phyloP scores from a whole-genome alignment of 495 filamentous ascomycete species.

The Aspergillus nanangensis region DNA sequence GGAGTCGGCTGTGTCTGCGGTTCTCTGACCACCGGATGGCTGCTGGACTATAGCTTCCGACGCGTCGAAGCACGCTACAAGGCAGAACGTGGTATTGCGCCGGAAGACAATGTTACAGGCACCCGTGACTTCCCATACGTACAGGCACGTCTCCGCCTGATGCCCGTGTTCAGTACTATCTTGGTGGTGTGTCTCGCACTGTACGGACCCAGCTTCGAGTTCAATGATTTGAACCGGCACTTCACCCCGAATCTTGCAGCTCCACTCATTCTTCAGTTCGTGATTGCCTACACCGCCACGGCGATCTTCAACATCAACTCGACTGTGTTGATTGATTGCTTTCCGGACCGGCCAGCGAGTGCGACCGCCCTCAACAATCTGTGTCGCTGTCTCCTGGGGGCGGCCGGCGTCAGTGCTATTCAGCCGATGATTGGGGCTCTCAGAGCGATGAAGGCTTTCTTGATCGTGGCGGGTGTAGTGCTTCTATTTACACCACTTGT shows the following conservation, averaged over 20 bases:
- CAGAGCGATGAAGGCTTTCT: conserved; percentile 56
- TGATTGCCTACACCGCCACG: conserved; percentile 41
- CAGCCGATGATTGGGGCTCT: conserved; percentile 58
- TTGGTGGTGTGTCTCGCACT: conserved; percentile 11
- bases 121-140: conserved; percentile 13
- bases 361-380: conserved; percentile 72
- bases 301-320: conserved; percentile 53
- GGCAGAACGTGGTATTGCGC: background rate
- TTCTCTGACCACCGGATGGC: conserved; percentile 15
- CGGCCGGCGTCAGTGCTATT: conserved; percentile 58
- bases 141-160: conserved; percentile 13
- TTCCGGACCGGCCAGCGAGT: conserved; percentile 55
- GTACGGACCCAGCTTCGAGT: conserved; percentile 18
- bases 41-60: conserved; percentile 14
- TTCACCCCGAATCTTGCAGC: conserved; percentile 37
- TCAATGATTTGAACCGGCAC: conserved; percentile 18
- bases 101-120: conserved; percentile 4
- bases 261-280: conserved; percentile 52
- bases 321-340: conserved; percentile 63
- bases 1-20: conserved; percentile 23
- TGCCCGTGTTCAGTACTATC: conserved; percentile 13
- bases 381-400: conserved; percentile 62
- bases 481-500: conserved; percentile 32
- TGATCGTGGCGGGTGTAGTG: conserved; percentile 49
- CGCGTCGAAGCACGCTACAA: conserved; percentile 6